A percentile compares a stretch with the other conserved stretches of the same genome.
phyloP scores from a whole-genome alignment of 2,329 filamentous ascomycete genomes.

The Falciphora oryzae region DNA sequence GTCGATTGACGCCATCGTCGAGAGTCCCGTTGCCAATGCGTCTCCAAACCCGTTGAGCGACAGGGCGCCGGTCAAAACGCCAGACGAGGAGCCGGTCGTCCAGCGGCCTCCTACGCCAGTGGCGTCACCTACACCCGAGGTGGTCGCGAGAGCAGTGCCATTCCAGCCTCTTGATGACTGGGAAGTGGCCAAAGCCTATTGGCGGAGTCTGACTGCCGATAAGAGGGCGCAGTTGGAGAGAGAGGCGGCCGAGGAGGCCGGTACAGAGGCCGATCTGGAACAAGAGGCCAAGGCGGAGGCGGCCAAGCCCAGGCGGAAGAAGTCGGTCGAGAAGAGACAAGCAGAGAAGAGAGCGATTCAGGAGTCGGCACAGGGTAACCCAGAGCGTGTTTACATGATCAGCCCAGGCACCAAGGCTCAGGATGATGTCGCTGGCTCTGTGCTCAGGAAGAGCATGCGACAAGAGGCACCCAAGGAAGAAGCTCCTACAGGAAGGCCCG shows the following conservation, averaged over 20 bases:
- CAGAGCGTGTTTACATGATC: constrained; percentile 25
- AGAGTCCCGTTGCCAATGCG: constrained; percentile 41
- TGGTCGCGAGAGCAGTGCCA: neutral
- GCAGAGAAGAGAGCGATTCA: constrained; percentile 33
- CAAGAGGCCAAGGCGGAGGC: constrained; percentile 26
- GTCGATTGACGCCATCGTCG: constrained; percentile 67
- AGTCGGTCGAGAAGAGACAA: constrained; percentile 34
- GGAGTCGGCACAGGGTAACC: constrained; percentile 22
- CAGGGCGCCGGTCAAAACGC: too few species aligned
- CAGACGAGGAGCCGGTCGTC: neutral
- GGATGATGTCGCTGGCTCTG: constrained; percentile 9
- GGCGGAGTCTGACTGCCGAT: constrained; percentile 59
- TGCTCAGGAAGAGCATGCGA: constrained; percentile 20
- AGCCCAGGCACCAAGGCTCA: constrained; percentile 23
- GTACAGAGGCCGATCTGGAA: constrained; percentile 39
- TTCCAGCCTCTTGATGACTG: constrained; percentile 44
- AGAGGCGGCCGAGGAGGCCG: constrained; percentile 50
- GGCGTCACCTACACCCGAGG: neutral
- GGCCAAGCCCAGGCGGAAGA: constrained; percentile 34
- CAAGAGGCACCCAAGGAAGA: constrained; percentile 14
- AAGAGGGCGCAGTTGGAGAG: constrained; percentile 57
- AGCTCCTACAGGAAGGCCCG: neutral
- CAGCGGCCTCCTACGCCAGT: neutral
- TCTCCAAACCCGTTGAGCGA: too few species aligned
- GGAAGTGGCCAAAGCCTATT: constrained; percentile 64